Conservation (phyloP, 257 asterid genomes). For the Solanum pinnatisectum region DNA sequence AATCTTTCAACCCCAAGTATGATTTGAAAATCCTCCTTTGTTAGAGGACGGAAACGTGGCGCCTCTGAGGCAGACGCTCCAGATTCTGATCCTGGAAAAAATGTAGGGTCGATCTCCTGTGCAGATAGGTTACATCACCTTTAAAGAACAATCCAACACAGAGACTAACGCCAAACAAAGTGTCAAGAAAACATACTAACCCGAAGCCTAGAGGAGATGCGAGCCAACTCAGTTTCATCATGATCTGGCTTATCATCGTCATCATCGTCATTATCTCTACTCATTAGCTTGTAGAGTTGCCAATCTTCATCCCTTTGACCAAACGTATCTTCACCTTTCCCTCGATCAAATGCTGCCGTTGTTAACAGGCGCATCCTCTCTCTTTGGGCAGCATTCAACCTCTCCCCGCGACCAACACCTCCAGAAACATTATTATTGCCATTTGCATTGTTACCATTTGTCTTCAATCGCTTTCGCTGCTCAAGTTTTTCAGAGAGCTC, state of each 20-base stretch:
- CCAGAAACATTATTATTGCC: conserved; percentile 74
- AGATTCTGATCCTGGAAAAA: conserved; percentile 49
- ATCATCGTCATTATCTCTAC: conserved; percentile 84
- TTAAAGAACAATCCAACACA: neutral
- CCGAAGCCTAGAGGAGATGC: conserved; percentile 79
- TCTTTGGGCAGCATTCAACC: conserved; percentile 78
- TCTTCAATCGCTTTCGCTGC: conserved; percentile 74
- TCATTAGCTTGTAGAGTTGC: conserved; percentile 97
- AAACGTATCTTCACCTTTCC: conserved; percentile 97
- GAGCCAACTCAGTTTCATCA: conserved; percentile 82
- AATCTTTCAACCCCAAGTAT: conserved; percentile 83
- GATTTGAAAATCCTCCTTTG: conserved; percentile 87
- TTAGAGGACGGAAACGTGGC: conserved; percentile 68
- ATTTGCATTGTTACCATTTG: conserved; percentile 61
- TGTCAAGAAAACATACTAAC: conserved; percentile 14
- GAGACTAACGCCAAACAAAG: neutral
- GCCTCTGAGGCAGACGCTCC: conserved; percentile 59
- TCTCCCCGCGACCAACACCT: conserved; percentile 97
- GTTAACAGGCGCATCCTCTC: conserved; percentile 98
- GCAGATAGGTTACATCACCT: neutral
- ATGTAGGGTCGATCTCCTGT: conserved; percentile 90
- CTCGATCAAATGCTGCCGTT: conserved; percentile 98
- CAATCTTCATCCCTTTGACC: conserved; percentile 94
- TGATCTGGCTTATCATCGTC: conserved; percentile 55
- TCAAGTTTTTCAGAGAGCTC: conserved; percentile 75